Evolutionary conservation across 2,329 filamentous ascomycete species (phyloP).

Genomic region (Talaromyces sp.): DNA sequence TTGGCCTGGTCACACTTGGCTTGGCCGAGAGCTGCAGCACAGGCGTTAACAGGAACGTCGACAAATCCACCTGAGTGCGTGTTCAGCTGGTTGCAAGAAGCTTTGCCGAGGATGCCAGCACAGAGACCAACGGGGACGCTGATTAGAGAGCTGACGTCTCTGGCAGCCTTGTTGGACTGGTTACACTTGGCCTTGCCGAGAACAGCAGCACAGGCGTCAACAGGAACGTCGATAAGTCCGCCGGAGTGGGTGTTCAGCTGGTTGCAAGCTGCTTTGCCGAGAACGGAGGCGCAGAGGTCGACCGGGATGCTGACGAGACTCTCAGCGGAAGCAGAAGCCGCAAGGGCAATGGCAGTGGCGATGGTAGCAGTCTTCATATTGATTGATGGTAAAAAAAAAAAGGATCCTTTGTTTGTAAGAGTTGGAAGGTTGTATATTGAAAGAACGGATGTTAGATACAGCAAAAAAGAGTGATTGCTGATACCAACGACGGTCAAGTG

Average conservation of each 20-base stretch:
- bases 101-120: slow-evolving; percentile 19
- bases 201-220: slow-evolving; percentile 14
- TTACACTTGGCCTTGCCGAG: slow-evolving; percentile 22
- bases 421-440: slow-evolving; percentile 5
- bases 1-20: slow-evolving; percentile 18
- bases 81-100: slow-evolving; percentile 17
- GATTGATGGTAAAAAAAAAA: slow-evolving; percentile 16
- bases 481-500: slow-evolving; percentile 13
- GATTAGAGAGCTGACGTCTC: background rate
- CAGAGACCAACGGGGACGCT: slow-evolving; percentile 18
- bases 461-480: slow-evolving; percentile 20
- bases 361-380: slow-evolving; percentile 15
- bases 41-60: slow-evolving; percentile 20
- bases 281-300: slow-evolving; percentile 18
- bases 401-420: slow-evolving; percentile 11
- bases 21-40: slow-evolving; percentile 19
- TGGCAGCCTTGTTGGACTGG: slow-evolving; percentile 10
- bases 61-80: slow-evolving; percentile 15
- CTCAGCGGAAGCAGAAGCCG: slow-evolving; percentile 15
- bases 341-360: slow-evolving; percentile 19
- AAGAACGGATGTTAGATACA: slow-evolving; percentile 22
- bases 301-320: slow-evolving; percentile 19
- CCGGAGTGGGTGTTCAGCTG: slow-evolving; percentile 11
- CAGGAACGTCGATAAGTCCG: slow-evolving; percentile 20
- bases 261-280: slow-evolving; percentile 21